Evolutionary conservation across 2,329 filamentous ascomycete genomes (phyloP).

Genomic region (Monosporascus sp.): DNA sequence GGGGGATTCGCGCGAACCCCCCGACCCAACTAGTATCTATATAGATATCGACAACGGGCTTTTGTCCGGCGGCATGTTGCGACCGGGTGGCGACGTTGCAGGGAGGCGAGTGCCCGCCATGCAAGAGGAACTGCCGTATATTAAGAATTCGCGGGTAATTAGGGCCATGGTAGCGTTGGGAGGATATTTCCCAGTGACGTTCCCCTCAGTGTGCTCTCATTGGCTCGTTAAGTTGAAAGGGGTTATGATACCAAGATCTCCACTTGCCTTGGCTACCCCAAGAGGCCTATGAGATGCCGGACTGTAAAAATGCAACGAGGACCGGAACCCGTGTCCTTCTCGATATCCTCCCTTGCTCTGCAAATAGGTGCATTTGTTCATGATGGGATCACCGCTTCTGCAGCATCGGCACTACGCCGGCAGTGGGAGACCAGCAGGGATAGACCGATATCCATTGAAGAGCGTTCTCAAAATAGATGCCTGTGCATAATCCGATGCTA

Average conservation of each 20-base stretch:
- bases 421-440: no score
- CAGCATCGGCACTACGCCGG: no score
- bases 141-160: not conserved
- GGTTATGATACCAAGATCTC: not conserved
- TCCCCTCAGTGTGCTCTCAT: not conserved
- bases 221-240: not conserved
- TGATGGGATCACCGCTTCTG: no score
- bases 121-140: not conserved
- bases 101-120: not conserved
- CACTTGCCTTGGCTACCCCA: not conserved
- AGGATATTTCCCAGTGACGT: not conserved
- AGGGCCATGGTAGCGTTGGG: not conserved
- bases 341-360: not conserved
- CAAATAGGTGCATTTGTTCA: not conserved
- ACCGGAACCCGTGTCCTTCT: not conserved
- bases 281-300: not conserved
- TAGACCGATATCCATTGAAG: no score
- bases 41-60: no score
- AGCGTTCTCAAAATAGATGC: no score
- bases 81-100: no score
- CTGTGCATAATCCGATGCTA: no score
- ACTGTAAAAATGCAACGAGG: not conserved
- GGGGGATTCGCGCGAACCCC: no score
- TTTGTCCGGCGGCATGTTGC: no score
- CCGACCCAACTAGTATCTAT: no score